Percentiles rank a stretch among this genome's conserved stretches.
phyloP scores from a whole-genome alignment of 305 asterid genomes.

The Fraxinus velutina region DNA sequence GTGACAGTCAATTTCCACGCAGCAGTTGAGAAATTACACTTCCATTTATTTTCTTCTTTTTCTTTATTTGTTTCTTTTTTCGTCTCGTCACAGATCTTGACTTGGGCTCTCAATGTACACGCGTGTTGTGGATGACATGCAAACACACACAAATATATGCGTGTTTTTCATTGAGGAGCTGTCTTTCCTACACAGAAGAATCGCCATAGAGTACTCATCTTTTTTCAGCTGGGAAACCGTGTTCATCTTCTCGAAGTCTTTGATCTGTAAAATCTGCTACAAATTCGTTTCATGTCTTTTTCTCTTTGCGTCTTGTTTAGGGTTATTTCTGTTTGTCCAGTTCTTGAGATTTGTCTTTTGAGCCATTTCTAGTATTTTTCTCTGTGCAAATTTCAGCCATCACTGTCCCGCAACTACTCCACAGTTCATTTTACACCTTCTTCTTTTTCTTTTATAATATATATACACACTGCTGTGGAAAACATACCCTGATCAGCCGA shows the following conservation, averaged over 20 bases:
- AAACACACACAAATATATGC: neutral
- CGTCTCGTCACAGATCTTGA: neutral
- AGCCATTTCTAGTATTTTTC: neutral
- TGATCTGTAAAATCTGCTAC: neutral
- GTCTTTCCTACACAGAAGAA: neutral
- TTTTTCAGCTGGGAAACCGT: conserved; percentile 12
- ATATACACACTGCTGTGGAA: neutral
- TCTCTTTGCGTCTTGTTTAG: neutral
- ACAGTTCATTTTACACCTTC: neutral
- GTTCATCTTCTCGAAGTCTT: neutral
- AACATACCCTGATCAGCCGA: neutral
- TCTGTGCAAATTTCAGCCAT: conserved; percentile 17
- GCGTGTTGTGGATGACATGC: neutral
- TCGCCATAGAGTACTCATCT: neutral
- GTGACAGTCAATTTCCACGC: conserved; percentile 39
- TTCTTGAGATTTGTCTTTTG: neutral
- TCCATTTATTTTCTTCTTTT: neutral
- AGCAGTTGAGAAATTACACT: conserved; percentile 28
- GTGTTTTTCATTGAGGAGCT: conserved; percentile 12
- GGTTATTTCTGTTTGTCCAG: neutral
- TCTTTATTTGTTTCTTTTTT: neutral
- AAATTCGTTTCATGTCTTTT: neutral
- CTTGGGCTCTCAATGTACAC: neutral
- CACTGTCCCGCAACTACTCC: conserved; percentile 25
- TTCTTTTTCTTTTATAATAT: neutral